These are phyloP conservation scores for Diaporthe citrichinensis DNA, from an alignment of 2,329 filamentous ascomycete species.

Conservation along the genomic window DNA sequence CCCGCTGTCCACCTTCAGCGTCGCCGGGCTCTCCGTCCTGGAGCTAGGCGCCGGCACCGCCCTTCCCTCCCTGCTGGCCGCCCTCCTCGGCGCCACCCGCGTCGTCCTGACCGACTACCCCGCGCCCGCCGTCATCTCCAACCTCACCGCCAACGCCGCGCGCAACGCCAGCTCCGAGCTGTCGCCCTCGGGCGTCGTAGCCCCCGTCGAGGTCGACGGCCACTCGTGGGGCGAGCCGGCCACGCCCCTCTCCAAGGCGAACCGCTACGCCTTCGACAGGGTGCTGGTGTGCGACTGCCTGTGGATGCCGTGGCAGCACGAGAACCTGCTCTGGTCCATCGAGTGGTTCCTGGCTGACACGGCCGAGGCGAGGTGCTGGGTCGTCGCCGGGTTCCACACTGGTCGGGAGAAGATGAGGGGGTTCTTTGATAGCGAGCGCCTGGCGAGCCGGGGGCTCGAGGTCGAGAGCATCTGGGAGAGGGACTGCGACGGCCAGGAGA, in stretches of 20 bases:
- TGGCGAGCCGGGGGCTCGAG: constrained; percentile 67
- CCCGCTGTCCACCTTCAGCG: constrained; percentile 55
- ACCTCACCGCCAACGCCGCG: constrained; percentile 70
- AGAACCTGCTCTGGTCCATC: constrained; percentile 74
- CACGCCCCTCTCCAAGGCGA: constrained; percentile 43
- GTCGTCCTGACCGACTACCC: constrained; percentile 79
- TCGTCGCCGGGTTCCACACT: constrained; percentile 81
- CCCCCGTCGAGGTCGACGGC: constrained; percentile 64
- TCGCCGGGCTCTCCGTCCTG: constrained; percentile 66
- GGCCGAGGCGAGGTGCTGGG: constrained; percentile 67
- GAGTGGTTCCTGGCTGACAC: constrained; percentile 69
- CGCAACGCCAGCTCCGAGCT: constrained; percentile 60
- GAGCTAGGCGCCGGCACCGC: constrained; percentile 79
- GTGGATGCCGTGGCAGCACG: constrained; percentile 82
- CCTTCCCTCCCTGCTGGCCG: constrained; percentile 65
- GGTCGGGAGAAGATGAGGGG: constrained; percentile 74
- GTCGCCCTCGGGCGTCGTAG: constrained; percentile 48
- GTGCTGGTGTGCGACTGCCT: constrained; percentile 80
- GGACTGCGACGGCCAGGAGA: constrained; percentile 74
- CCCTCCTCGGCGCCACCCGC: constrained; percentile 61
- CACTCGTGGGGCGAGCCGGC: constrained; percentile 75
- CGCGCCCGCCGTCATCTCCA: constrained; percentile 69
- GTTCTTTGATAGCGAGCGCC: constrained; percentile 70
- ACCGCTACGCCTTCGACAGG: constrained; percentile 66
- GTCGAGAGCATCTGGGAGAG: constrained; percentile 78